Evolutionary conservation across 305 asterid species (phyloP), one percentile per base, ranked within the genome.

Genomic region (Fraxinus baroniana): DNA sequence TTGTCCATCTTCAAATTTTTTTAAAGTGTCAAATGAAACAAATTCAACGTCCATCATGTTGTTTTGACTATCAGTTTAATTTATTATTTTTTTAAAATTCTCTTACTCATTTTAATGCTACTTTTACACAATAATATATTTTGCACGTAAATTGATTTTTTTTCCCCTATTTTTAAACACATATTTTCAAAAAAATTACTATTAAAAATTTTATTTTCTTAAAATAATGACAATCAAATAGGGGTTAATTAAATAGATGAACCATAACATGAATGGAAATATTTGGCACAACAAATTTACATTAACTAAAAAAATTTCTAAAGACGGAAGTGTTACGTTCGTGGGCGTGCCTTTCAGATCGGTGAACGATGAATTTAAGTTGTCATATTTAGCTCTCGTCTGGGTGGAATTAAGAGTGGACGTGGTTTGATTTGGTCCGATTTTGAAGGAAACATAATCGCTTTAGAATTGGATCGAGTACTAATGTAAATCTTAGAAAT

Each of bases 1-100:
- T 41, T 20, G 55, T 44, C 76, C 62, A 72, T 39, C 18, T 71
- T 49, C 37, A 68, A 64, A 6, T 7, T 80, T 74, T 74, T 20
- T 3, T 28, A 41, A 62, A 73, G 20, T 55, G 78, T 77, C 84
- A 80, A 78, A 80, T 36, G 79, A 78, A 83, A 64, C 28, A 24
- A 49, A 15, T 46, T 62, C 18, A 73, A 39, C 75, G 15, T 28
- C 26, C 30, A 57, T 18, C 68, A 18, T 57, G 68, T 18, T 49
- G 32, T 13, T 13, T 13, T 46, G 18, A 46, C 57, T 1, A 13
- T 46, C 18, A 13, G 13, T 46, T 46, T 15, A 13, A 46, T 35
- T 36, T 36, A 37, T 7, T 7, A 7, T 44, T 12, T 12, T 32
- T 30, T 30, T 32, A 3, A 3, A 32, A 32, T 33, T 33, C 0